Conservation (phyloP, 129 eudicot species). For the Flaveria linearis region DNA sequence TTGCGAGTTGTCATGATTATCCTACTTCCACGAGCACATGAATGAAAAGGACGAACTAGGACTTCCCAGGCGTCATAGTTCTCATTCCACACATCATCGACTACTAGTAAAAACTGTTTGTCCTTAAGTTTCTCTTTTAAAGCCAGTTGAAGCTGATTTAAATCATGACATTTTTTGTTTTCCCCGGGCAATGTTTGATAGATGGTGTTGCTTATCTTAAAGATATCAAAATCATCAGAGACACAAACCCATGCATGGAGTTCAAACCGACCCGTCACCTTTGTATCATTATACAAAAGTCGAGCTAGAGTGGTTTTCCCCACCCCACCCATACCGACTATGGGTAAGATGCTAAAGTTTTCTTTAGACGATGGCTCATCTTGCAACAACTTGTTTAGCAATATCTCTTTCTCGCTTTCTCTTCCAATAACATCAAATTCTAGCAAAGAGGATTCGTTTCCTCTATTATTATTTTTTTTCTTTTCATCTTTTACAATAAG, state of each 20-base stretch:
- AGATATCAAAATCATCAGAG: slow-evolving; percentile 37
- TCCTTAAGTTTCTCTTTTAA: no score
- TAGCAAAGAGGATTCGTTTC: slow-evolving; percentile 32
- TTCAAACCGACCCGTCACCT: slow-evolving; percentile 25
- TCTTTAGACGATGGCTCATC: background rate
- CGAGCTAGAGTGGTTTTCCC: slow-evolving; percentile 21
- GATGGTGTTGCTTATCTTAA: slow-evolving; percentile 29
- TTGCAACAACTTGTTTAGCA: slow-evolving; percentile 1
- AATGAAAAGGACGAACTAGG: no score
- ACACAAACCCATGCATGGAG: slow-evolving; percentile 48
- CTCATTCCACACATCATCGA: no score
- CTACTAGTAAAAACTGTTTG: no score
- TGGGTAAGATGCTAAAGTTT: slow-evolving; percentile 23
- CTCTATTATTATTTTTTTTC: background rate
- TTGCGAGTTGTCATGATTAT: no score
- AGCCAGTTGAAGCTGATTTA: no score
- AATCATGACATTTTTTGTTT: slow-evolving; percentile 9
- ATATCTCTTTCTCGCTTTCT: slow-evolving; percentile 28
- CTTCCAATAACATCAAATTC: slow-evolving; percentile 37
- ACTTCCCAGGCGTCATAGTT: no score
- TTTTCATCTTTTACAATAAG: slow-evolving; percentile 12
- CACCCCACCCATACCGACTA: slow-evolving; percentile 38
- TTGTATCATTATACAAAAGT: background rate
- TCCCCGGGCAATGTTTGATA: slow-evolving; percentile 15
- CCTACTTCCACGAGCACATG: no score